Evolutionary conservation across 1,284 basidiomycete species (phyloP), one percentile per base, ranked within the genome.

Genomic region (Melanopsichium pennsylvanicum): DNA sequence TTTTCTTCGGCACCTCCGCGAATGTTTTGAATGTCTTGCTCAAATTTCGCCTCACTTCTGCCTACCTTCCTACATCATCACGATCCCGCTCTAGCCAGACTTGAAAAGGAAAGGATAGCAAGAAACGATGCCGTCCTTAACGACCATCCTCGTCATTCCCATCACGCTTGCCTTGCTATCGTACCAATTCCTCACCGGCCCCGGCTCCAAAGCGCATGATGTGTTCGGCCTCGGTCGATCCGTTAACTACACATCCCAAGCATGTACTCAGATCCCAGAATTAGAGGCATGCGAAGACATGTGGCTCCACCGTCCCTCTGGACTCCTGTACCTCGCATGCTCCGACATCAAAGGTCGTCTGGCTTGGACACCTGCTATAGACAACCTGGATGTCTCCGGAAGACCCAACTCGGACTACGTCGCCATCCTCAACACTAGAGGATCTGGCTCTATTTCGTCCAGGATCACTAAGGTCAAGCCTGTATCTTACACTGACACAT

Each of bases 271-370:
- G 13, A 63, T 67, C 44, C 71, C 67, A 23, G 62, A 64, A 23
- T 52, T 73, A 25, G 47, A 52, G 22, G 58, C 68, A 4, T 75
- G 66, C 45, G 64, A 69, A 25, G 70, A 76, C 35, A 69, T 66
- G 59, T 80, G 72, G 73, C 48, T 78, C 1, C 78, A 80, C 55
- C 57, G 62, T 11, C 34, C 44, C 10, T 84, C 84, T 2, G 88
- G 88, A 26, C 64, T 86, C 10, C 60, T 90, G n/a, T 90, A 88
- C 74, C 84, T 89, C 9, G 88, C 88, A 10, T 90, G 90, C 72
- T 89, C 89, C 2, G 84, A 84, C 0, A 85, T 83, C 2, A 74
- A 76, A 3, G 84, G 82, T 25, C 85, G 88, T 13, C 47, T 76
- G 2, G 80, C 84, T 39, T 91, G 89, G 89, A 81, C 83, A 0